These are phyloP conservation scores for Dioscorea dumetorum DNA, from an alignment of 106 monocot genomes.

Conservation along the genomic window DNA sequence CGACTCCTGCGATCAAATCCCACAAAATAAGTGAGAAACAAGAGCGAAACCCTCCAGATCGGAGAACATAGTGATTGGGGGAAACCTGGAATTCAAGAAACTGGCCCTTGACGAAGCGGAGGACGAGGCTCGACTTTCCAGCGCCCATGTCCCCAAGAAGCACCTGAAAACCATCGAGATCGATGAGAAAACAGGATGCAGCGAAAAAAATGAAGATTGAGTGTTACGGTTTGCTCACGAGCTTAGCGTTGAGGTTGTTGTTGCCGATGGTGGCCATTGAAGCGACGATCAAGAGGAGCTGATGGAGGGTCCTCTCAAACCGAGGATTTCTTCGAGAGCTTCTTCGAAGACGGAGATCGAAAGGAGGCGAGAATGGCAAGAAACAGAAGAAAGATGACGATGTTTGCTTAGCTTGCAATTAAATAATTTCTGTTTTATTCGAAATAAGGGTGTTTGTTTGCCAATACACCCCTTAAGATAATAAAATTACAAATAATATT, in stretches of 20 bases:
- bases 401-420: no score
- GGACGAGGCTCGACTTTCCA: slow-evolving; percentile 93
- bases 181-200: not conserved
- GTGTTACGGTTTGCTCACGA: slow-evolving; percentile 24
- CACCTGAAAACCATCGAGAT: slow-evolving; percentile 36
- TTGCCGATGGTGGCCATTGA: slow-evolving; percentile 61
- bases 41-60: not conserved
- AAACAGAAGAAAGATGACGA: no score
- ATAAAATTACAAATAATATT: no score
- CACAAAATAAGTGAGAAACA: not conserved
- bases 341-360: no score
- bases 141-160: slow-evolving; percentile 94
- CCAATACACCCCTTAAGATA: no score
- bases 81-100: slow-evolving; percentile 92
- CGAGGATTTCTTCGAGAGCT: no score
- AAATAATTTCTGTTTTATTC: no score
- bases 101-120: slow-evolving; percentile 96
- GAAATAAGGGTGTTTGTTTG: no score
- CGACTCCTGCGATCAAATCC: slow-evolving; percentile 52
- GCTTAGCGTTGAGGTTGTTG: slow-evolving; percentile 76
- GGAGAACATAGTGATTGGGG: not conserved
- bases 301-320: no score
- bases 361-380: no score
- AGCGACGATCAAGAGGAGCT: not conserved
- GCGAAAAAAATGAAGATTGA: not conserved